Evolutionary conservation across 495 filamentous ascomycete genomes (phyloP), one percentile per base, ranked within the genome.

Genomic region (Immersiella caudata): DNA sequence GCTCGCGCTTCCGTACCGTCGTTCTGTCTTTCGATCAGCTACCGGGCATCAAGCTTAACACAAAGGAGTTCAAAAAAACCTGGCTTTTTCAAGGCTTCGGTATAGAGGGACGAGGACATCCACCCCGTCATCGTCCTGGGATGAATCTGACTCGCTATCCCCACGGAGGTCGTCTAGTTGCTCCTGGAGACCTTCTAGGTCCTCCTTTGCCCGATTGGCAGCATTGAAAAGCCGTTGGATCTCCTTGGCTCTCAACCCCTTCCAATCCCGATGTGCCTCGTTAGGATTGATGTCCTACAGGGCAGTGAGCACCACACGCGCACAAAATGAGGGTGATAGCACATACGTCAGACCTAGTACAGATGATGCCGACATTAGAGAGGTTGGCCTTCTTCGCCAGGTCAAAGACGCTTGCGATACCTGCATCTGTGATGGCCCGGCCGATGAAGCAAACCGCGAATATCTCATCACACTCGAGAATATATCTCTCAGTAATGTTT

Each of bases 351-450:
- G 79, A 77, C 46, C 67, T 75, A 18, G 79, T 81, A 36, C 78
- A 81, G 40, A 81, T 70, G 33, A 81, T 78, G 33, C 76, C 70
- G 57, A 80, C 68, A n/a, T 79, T 80, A 21, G 73, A 71, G 18
- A 79, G 46, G 20, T 60, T 68, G 0, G 76, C 77, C 27, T 72
- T 62, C 51, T 67, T 65, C 24, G 78, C 79, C 1, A 78, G 71
- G 5, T 74, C 69, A 49, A 79, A 74, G 27, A 81, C 74, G n/a
- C 50, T 67, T 60, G 55, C 67, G 6, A 81, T 74, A 1, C 78
- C 71, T 8, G 50, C 70, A 57, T 81, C 75, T 11, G 74, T 76
- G 5, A 58, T 70, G 9, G 77, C 78, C 57, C 79, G 68, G 16
- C 73, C 74, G 27, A 75, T 77, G 16, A 62, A 35, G 36, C 73